Evolutionary conservation across 78 protist genomes (phyloP).

Genomic region (Dictyostelium intermedium): DNA sequence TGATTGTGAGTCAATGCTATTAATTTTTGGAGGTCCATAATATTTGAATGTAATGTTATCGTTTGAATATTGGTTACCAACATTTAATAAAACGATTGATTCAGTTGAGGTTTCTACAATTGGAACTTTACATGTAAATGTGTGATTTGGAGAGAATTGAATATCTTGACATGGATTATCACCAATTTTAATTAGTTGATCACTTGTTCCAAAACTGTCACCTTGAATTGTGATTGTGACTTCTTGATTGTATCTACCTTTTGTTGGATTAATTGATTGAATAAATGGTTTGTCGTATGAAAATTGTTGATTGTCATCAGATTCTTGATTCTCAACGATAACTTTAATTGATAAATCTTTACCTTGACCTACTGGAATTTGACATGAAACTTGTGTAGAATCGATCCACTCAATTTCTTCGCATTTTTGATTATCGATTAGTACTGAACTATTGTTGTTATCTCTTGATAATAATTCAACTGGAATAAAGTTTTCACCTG

Average conservation of each 20-base stretch:
- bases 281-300: conserved; percentile 23
- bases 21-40: conserved; percentile 40
- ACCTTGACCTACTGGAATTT: conserved; percentile 28
- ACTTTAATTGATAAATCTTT: conserved; percentile 11
- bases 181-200: conserved; percentile 23
- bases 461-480: background rate
- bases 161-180: conserved; percentile 10
- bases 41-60: background rate
- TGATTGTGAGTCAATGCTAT: background rate
- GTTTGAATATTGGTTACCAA: background rate
- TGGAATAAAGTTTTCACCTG: conserved; percentile 54
- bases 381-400: background rate
- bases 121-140: background rate
- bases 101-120: background rate
- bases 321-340: conserved; percentile 15
- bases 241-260: background rate
- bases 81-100: background rate
- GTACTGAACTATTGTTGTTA: background rate
- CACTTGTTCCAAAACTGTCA: conserved; percentile 7
- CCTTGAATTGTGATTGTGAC: background rate
- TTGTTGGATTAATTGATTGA: background rate
- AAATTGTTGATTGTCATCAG: background rate
- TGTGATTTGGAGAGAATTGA: background rate
- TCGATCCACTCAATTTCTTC: background rate
- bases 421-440: background rate